A percentile compares a stretch with the other conserved stretches of the same genome.
Conservation (phyloP, 2,329 filamentous ascomycete genomes). For the Dothideomycetes sp. region DNA sequence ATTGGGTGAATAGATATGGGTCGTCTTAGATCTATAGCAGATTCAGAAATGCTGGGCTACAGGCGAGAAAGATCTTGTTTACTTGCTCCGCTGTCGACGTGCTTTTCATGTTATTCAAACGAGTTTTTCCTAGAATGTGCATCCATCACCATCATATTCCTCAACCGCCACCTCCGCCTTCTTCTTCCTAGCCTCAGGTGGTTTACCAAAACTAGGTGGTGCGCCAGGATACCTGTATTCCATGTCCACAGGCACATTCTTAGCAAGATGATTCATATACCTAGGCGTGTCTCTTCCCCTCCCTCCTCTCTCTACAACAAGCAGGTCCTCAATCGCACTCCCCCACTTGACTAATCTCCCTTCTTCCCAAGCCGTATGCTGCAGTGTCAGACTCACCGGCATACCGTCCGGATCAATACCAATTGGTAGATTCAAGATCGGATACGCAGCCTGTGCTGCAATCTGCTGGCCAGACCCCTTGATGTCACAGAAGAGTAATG, state of each 20-base stretch:
- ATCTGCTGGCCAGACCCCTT: slow-evolving; percentile 20
- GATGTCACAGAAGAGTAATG: slow-evolving; percentile 20
- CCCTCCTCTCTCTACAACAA: slow-evolving; percentile 8
- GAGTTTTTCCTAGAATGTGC: not conserved
- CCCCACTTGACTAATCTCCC: slow-evolving; percentile 22
- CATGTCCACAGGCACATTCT: slow-evolving; percentile 17
- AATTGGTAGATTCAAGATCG: slow-evolving; percentile 20
- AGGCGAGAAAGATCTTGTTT: too few species aligned
- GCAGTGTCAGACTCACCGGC: slow-evolving; percentile 49
- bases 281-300: slow-evolving; percentile 10
- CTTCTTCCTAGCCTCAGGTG: not conserved
- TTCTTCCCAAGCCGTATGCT: slow-evolving; percentile 20
- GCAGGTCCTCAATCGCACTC: slow-evolving; percentile 29
- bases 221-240: slow-evolving; percentile 6
- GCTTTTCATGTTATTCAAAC: too few species aligned
- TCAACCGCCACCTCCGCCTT: not conserved
- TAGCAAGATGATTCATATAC: slow-evolving; percentile 15
- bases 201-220: slow-evolving; percentile 4
- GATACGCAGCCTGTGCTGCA: slow-evolving; percentile 24
- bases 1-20: slow-evolving; percentile 17
- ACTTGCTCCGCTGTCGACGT: too few species aligned
- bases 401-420: slow-evolving; percentile 35
- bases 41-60: too few species aligned
- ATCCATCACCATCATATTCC: not conserved
- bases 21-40: too few species aligned